A percentile compares a stretch with the other conserved stretches of the same genome.
These are phyloP conservation scores for Nannizzia gypsea DNA, from an alignment of 2,329 filamentous ascomycete genomes.

Conservation along the genomic window DNA sequence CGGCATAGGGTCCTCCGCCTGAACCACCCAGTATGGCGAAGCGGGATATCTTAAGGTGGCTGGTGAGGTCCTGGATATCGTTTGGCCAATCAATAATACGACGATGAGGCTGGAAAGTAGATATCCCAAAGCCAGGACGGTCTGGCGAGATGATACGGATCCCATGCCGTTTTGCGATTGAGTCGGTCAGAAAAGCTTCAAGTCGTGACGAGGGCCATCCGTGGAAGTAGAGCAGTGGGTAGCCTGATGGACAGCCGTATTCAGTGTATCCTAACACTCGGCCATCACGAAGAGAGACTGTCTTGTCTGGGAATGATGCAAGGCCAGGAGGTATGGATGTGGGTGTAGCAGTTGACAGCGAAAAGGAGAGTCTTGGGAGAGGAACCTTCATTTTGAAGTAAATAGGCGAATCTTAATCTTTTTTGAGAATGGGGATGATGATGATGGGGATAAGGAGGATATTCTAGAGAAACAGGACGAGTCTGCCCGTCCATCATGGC, in stretches of 20 bases:
- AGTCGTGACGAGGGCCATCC: slow-evolving; percentile 35
- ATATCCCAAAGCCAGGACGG: slow-evolving; percentile 35
- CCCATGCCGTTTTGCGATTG: slow-evolving; percentile 23
- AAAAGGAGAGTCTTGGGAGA: not conserved
- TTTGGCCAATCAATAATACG: slow-evolving; percentile 32
- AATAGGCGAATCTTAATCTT: not conserved
- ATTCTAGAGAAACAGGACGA: not conserved
- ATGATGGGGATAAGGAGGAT: not conserved
- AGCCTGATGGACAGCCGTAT: slow-evolving; percentile 27
- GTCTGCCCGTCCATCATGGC: not conserved
- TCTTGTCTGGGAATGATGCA: not conserved
- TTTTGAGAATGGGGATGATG: not conserved
- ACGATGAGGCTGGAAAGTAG: slow-evolving; percentile 28
- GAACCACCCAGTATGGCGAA: slow-evolving; percentile 37
- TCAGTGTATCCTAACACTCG: slow-evolving; percentile 35
- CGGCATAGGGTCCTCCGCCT: slow-evolving; percentile 38
- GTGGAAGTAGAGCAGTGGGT: slow-evolving; percentile 34
- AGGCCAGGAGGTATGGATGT: not conserved
- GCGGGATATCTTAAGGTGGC: slow-evolving; percentile 29
- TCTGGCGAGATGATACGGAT: slow-evolving; percentile 34
- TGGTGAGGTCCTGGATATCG: slow-evolving; percentile 32
- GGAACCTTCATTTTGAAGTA: not conserved
- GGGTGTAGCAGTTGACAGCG: not conserved
- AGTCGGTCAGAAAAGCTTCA: slow-evolving; percentile 28
- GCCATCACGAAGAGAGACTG: slow-evolving; percentile 15